Evolutionary conservation across 2,329 filamentous ascomycete species (phyloP), one percentile per base, ranked within the genome.

Genomic region (Chaetothyriales sp.): DNA sequence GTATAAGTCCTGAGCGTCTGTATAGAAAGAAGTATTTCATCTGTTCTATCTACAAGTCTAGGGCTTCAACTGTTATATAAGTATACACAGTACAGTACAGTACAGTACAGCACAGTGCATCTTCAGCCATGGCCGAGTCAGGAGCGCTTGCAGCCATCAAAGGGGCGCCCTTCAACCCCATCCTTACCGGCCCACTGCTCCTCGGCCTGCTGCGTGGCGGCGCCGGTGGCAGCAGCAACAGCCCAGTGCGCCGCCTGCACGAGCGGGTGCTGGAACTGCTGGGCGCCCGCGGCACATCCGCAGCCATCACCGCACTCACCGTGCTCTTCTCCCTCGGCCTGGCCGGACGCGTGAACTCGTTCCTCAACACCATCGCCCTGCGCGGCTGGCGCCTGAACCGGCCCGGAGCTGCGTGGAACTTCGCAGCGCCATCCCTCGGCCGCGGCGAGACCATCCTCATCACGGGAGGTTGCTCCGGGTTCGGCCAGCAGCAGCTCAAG

Each of bases 401-500:
- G 56, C 18, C 65, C 65, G 55, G 55, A 19, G 47, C 50, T 15
- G 49, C 53, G 8, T 60, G 54, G 51, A n/a, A 48, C 15, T 60
- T 55, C 53, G 59, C 58, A 32, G 68, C 65, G 5, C 20, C 44
- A 4, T 26, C 50, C 44, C 59, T 66, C 58, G 74, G 73, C 7
- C 59, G 66, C 58, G 74, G 73, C 7, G 59, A 60, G 28, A 45
- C 59, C 18, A 53, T 60, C 26, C 49, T 60, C 26, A 52, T 59
- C 50, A 55, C 85, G 0, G 84, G 86, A 6, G 85, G 85, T 9
- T 79, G 81, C 43, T 78, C 78, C 52, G 85, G 85, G 0, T 87
- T 90, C 60, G 85, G 85, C 12, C 78, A 76, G 19, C 68, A 75
- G 43, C 73, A 86, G 2, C 83, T 83, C 8, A 72, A 74, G 56